These are phyloP conservation scores for Neopestalotiopsis sp. DNA, from an alignment of 2,329 filamentous ascomycete genomes.

Conservation along the genomic window DNA sequence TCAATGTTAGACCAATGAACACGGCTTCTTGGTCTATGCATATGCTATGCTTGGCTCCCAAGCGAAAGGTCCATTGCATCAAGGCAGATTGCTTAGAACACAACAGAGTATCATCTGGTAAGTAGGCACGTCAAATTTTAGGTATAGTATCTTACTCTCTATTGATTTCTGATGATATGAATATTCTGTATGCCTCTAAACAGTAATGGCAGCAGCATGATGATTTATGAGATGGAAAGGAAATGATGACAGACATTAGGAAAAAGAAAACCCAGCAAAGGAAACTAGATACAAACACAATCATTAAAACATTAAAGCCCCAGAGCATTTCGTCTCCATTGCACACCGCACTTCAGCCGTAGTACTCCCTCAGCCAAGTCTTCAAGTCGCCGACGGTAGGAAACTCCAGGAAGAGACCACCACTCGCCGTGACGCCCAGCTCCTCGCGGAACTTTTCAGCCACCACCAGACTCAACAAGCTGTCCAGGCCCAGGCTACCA, in stretches of 20 bases:
- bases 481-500: conserved; percentile 43
- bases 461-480: conserved; percentile 41
- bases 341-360: conserved; percentile 13
- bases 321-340: not conserved
- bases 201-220: too few species aligned
- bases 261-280: not conserved
- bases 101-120: too few species aligned
- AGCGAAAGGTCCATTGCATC: too few species aligned
- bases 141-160: too few species aligned
- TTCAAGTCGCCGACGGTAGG: conserved; percentile 39
- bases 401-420: conserved; percentile 41
- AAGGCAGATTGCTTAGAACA: too few species aligned
- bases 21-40: too few species aligned
- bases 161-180: too few species aligned
- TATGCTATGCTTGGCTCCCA: too few species aligned
- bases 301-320: not conserved
- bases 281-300: not conserved
- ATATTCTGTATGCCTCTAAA: too few species aligned
- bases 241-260: not conserved
- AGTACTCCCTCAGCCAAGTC: conserved; percentile 35
- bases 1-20: too few species aligned
- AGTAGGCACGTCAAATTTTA: too few species aligned
- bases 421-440: conserved; percentile 33
- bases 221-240: too few species aligned
- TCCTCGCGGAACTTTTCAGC: conserved; percentile 40